Evolutionary conservation across 2,329 filamentous ascomycete species (phyloP).

Genomic region (Lizonia empirigonia): DNA sequence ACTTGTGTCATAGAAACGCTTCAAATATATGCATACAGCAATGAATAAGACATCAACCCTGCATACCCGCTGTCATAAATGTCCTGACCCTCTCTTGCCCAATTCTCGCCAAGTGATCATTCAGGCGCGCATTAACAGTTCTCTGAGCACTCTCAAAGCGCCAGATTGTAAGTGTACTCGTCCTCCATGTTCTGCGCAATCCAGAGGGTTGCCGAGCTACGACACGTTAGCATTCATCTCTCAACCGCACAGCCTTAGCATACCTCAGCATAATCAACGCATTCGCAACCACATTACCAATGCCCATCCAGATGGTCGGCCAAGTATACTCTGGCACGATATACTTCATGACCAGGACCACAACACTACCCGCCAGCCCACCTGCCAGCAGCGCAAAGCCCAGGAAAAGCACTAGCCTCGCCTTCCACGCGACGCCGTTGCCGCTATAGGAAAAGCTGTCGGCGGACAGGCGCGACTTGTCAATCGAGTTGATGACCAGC

Average conservation of each 20-base stretch:
- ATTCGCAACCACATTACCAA: slow-evolving; percentile 70
- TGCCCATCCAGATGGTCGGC: slow-evolving; percentile 69
- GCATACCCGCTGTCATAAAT: slow-evolving; percentile 5
- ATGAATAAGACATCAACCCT: slow-evolving; percentile 5
- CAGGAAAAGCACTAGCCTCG: slow-evolving; percentile 69
- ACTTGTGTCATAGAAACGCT: slow-evolving; percentile 9
- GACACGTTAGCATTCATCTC: slow-evolving; percentile 26
- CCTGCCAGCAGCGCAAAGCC: slow-evolving; percentile 73
- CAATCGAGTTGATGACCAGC: slow-evolving; percentile 75
- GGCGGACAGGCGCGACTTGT: slow-evolving; percentile 67
- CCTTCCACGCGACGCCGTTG: slow-evolving; percentile 72
- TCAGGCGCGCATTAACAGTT: background rate
- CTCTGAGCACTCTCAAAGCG: slow-evolving; percentile 53
- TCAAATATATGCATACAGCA: slow-evolving; percentile 17
- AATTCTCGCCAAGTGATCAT: too few species aligned
- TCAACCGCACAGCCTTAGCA: slow-evolving; percentile 28
- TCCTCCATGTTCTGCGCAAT: slow-evolving; percentile 75
- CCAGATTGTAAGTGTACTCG: slow-evolving; percentile 72
- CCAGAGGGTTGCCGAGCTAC: slow-evolving; percentile 69
- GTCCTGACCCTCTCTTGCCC: background rate
- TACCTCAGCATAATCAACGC: slow-evolving; percentile 70
- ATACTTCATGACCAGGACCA: slow-evolving; percentile 72
- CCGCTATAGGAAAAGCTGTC: slow-evolving; percentile 70
- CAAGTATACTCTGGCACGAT: slow-evolving; percentile 64
- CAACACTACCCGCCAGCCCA: slow-evolving; percentile 69